phyloP scores from a whole-genome alignment of 495 filamentous ascomycete genomes.

The Podospora pseudocomata region DNA sequence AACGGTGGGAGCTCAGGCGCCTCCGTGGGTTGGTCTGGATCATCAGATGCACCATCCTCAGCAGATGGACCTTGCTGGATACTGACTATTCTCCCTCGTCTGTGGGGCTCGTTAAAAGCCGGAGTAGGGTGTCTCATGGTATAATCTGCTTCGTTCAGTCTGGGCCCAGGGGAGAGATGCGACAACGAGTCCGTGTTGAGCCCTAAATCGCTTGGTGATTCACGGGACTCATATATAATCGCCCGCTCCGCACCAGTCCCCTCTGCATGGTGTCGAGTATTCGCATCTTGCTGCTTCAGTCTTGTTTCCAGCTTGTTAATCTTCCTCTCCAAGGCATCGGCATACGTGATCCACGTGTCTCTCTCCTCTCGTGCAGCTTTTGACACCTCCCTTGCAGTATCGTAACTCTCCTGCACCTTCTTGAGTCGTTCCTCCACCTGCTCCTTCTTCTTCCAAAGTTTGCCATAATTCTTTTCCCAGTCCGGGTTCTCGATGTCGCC shows the following conservation, averaged over 20 bases:
- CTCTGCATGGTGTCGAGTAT: background rate
- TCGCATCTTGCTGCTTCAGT: conserved; percentile 11
- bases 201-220: background rate
- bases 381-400: background rate
- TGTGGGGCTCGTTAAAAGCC: background rate
- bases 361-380: conserved; percentile 6
- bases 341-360: conserved; percentile 31
- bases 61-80: background rate
- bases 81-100: conserved; percentile 9
- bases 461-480: conserved; percentile 28
- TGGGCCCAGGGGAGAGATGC: conserved; percentile 12
- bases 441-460: conserved; percentile 5
- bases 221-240: background rate
- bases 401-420: conserved; percentile 6
- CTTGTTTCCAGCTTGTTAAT: conserved; percentile 25
- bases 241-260: background rate
- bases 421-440: background rate
- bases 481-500: background rate
- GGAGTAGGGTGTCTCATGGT: background rate
- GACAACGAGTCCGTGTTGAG: conserved; percentile 15
- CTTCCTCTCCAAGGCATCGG: conserved; percentile 26
- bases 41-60: background rate
- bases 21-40: background rate
- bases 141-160: background rate
- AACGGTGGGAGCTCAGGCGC: conserved; percentile 29